Evolutionary conservation across 805 yeast species (phyloP), one percentile per base, ranked within the genome.

Genomic region (Wickerhamiella allomyrinae): DNA sequence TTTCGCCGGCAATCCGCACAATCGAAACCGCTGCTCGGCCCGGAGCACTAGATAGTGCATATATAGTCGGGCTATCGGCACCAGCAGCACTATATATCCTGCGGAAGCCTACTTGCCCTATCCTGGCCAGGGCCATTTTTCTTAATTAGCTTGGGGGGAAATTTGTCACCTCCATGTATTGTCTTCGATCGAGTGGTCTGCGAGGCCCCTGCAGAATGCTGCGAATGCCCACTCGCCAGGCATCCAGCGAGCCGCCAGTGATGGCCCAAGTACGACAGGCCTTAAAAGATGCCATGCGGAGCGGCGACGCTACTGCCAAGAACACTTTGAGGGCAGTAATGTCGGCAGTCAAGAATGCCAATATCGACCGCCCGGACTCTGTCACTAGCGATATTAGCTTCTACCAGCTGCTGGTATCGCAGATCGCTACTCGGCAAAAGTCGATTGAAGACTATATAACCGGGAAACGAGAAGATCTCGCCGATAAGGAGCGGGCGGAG

Each of bases 31-130:
- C 98, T 0, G 96, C 72, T 45, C 79, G 69, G 1, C 85, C 77
- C 0, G 81, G 74, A 7, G 80, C 76, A 0, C 97, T 89, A 0
- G 97, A 84, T 14, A 86, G 63, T 0, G 98, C 98, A 63, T 79
- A 91, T 1, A 91, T 77, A 0, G 98, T 91, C 8, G 91, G 79
- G 22, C n/a, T n/a, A n/a, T n/a, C n/a, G n/a, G n/a, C n/a, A n/a
- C n/a, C n/a, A n/a, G n/a, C n/a, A n/a, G n/a, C n/a, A n/a, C n/a
- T n/a, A n/a, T n/a, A n/a, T n/a, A n/a, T n/a, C n/a, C n/a, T n/a
- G n/a, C n/a, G n/a, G n/a, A n/a, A n/a, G n/a, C n/a, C n/a, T n/a
- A n/a, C n/a, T n/a, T n/a, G n/a, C n/a, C n/a, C n/a, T n/a, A n/a
- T n/a, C n/a, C n/a, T n/a, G n/a, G n/a, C n/a, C n/a, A n/a, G n/a